phyloP scores from a whole-genome alignment of 805 yeast genomes.

The Yarrowia sp. region DNA sequence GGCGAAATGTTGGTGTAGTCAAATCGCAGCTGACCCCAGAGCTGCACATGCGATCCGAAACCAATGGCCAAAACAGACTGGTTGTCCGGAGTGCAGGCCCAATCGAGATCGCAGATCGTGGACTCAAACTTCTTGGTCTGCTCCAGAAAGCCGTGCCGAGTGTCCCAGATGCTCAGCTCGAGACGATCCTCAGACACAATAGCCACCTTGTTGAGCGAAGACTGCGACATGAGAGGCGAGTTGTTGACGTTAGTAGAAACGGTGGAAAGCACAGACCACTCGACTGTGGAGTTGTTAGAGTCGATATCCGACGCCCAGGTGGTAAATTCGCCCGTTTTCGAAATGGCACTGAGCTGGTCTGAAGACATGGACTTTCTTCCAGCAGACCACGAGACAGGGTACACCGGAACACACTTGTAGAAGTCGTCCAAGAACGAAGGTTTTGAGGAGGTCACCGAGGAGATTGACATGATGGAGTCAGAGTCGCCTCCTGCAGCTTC shows the following conservation, averaged over 20 bases:
- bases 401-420: not conserved
- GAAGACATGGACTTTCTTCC: not conserved
- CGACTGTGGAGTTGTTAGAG: slow-evolving; percentile 19
- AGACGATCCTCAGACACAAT: slow-evolving; percentile 56
- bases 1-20: slow-evolving; percentile 84
- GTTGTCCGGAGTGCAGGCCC: slow-evolving; percentile 69
- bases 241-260: slow-evolving; percentile 49
- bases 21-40: slow-evolving; percentile 79
- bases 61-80: slow-evolving; percentile 82
- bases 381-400: slow-evolving; percentile 10
- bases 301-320: slow-evolving; percentile 47
- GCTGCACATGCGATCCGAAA: slow-evolving; percentile 56
- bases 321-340: slow-evolving; percentile 49
- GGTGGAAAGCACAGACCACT: slow-evolving; percentile 50
- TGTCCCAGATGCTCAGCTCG: slow-evolving; percentile 75
- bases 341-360: slow-evolving; percentile 51
- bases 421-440: slow-evolving; percentile 4
- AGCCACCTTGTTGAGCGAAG: slow-evolving; percentile 74
- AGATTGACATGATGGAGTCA: not conserved
- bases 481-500: not conserved
- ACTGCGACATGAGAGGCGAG: slow-evolving; percentile 55
- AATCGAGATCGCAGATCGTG: slow-evolving; percentile 69
- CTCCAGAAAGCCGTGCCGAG: slow-evolving; percentile 63
- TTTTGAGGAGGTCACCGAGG: not conserved
- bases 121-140: slow-evolving; percentile 46